Conservation (phyloP, 495 filamentous ascomycete species). For the Talaromyces ruber region DNA sequence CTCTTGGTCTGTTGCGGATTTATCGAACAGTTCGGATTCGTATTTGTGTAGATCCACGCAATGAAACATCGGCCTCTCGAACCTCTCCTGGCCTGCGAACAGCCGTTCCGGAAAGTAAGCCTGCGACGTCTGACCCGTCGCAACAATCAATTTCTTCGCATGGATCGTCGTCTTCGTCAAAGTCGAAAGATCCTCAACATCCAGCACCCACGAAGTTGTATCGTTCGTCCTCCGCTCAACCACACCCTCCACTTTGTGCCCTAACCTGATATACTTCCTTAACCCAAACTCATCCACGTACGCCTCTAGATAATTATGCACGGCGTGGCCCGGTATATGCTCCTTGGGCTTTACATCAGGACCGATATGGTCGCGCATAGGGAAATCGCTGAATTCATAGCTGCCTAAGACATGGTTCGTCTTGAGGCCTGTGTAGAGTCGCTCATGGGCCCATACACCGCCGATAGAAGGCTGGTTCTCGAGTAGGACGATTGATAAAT, state of each 20-base stretch:
- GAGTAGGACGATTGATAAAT: constrained; percentile 34
- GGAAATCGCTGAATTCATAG: constrained; percentile 65
- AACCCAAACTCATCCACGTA: constrained; percentile 56
- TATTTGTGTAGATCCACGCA: constrained; percentile 45
- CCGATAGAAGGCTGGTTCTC: constrained; percentile 52
- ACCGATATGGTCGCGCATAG: constrained; percentile 54
- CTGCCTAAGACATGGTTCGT: constrained; percentile 57
- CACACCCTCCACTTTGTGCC: constrained; percentile 41
- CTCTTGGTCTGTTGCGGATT: background rate
- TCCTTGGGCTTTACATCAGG: constrained; percentile 47
- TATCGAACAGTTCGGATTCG: constrained; percentile 20
- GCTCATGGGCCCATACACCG: constrained; percentile 59
- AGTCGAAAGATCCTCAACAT: constrained; percentile 10
- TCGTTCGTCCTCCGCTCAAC: constrained; percentile 28
- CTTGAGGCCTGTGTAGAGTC: constrained; percentile 59
- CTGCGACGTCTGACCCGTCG: constrained; percentile 60
- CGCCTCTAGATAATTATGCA: constrained; percentile 57
- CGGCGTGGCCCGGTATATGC: constrained; percentile 58
- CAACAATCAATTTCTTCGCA: constrained; percentile 55
- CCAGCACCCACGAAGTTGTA: constrained; percentile 30
- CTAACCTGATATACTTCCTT: constrained; percentile 40
- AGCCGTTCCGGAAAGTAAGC: constrained; percentile 38
- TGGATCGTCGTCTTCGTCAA: constrained; percentile 18
- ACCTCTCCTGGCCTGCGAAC: constrained; percentile 40
- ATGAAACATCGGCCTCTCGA: constrained; percentile 55